Evolutionary conservation across 257 asterid genomes (phyloP).

Genomic region (Plantago major): DNA sequence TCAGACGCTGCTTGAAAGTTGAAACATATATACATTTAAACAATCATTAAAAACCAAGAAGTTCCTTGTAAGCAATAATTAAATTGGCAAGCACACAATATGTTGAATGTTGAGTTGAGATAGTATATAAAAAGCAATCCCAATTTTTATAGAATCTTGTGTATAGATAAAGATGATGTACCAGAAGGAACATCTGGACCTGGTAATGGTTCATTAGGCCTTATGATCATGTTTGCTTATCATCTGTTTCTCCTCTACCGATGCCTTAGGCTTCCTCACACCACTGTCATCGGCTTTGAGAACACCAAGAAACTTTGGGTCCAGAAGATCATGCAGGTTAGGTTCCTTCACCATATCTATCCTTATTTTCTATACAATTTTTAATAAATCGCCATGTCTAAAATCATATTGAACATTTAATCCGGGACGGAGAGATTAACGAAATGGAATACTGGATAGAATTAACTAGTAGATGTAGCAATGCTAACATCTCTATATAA

Average conservation of each 20-base stretch:
- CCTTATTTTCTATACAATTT: too few species aligned
- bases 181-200: constrained; percentile 48
- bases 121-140: background rate
- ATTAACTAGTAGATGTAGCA: too few species aligned
- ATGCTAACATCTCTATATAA: background rate
- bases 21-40: background rate
- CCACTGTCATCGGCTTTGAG: constrained; percentile 65
- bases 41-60: constrained; percentile 5
- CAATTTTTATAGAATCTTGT: background rate
- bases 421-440: too few species aligned
- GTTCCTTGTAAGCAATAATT: constrained; percentile 28
- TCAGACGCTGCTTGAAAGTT: constrained; percentile 16
- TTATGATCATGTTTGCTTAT: constrained; percentile 45
- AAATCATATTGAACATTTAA: too few species aligned
- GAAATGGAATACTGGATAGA: too few species aligned
- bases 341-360: too few species aligned
- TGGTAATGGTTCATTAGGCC: constrained; percentile 49
- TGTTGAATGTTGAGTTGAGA: background rate
- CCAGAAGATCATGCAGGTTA: constrained; percentile 53
- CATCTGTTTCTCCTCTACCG: constrained; percentile 56
- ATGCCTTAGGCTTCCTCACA: constrained; percentile 61
- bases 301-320: constrained; percentile 61
- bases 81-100: background rate
- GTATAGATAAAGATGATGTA: constrained; percentile 18
- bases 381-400: too few species aligned